phyloP scores from a whole-genome alignment of 2,329 filamentous ascomycete species.

The Penicillium sp. region DNA sequence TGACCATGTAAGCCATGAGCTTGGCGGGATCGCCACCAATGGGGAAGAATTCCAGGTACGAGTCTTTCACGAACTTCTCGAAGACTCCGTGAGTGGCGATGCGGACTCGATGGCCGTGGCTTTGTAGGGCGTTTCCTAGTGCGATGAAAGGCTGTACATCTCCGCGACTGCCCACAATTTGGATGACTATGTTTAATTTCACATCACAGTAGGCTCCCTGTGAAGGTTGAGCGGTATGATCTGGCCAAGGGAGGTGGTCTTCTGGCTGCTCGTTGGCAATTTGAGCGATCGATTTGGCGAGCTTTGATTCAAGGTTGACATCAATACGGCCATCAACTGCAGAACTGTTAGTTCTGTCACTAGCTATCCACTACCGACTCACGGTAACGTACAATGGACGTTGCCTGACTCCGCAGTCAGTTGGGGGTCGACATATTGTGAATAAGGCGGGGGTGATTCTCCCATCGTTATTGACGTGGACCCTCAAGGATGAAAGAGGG shows the following conservation, averaged over 20 bases:
- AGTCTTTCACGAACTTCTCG: constrained; percentile 48
- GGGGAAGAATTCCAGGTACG: constrained; percentile 54
- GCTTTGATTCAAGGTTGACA: constrained; percentile 22
- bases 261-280: constrained; percentile 21
- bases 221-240: constrained; percentile 6
- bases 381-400: constrained; percentile 8
- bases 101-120: constrained; percentile 52
- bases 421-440: constrained; percentile 11
- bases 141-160: constrained; percentile 59
- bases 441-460: constrained; percentile 7
- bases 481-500: background rate
- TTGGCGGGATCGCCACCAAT: constrained; percentile 54
- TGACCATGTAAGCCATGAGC: constrained; percentile 51
- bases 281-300: constrained; percentile 21
- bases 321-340: constrained; percentile 22
- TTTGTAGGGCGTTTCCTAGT: constrained; percentile 49
- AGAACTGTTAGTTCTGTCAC: background rate
- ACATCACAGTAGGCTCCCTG: constrained; percentile 10
- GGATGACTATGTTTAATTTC: constrained; percentile 52
- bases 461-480: constrained; percentile 4
- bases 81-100: constrained; percentile 55
- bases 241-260: constrained; percentile 15
- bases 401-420: constrained; percentile 13
- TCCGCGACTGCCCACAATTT: constrained; percentile 54
- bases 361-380: background rate